Conservation (phyloP, 1,284 basidiomycete genomes). For the Clitocybe nebularis region DNA sequence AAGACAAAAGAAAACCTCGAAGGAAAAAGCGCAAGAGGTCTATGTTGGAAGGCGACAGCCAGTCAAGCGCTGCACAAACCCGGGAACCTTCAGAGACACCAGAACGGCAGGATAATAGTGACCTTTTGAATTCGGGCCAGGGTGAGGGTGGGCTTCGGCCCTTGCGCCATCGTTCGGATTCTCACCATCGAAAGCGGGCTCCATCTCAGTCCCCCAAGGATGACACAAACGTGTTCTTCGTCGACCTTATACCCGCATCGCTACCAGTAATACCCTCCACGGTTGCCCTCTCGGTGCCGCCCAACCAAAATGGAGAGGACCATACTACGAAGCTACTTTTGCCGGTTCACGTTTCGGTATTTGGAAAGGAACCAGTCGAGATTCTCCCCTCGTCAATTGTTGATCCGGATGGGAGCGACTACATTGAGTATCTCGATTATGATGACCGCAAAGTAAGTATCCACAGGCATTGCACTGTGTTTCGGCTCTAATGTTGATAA, state of each 20-base stretch:
- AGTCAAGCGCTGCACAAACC: conserved; percentile 11
- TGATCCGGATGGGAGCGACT: conserved; percentile 50
- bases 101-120: not conserved
- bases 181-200: conserved; percentile 1
- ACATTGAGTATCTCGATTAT: conserved; percentile 72
- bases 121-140: not conserved
- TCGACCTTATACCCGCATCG: conserved; percentile 44
- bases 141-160: not conserved
- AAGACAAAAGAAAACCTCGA: conserved; percentile 14
- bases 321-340: conserved; percentile 46
- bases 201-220: conserved; percentile 5
- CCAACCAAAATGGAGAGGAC: conserved; percentile 15
- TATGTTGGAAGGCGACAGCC: conserved; percentile 7
- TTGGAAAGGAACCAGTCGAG: conserved; percentile 42
- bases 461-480: not conserved
- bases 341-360: conserved; percentile 62
- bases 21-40: conserved; percentile 19
- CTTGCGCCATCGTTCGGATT: not conserved
- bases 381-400: conserved; percentile 36
- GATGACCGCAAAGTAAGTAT: conserved; percentile 54
- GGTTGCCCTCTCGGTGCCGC: conserved; percentile 7
- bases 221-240: conserved; percentile 40
- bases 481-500: conserved; percentile 4
- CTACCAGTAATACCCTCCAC: conserved; percentile 20
- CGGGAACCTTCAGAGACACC: conserved; percentile 11